Percentiles rank a stretch among this genome's conserved stretches.
Conservation (phyloP, 2,329 filamentous ascomycete genomes). For the Tolypocladium endophyticum region DNA sequence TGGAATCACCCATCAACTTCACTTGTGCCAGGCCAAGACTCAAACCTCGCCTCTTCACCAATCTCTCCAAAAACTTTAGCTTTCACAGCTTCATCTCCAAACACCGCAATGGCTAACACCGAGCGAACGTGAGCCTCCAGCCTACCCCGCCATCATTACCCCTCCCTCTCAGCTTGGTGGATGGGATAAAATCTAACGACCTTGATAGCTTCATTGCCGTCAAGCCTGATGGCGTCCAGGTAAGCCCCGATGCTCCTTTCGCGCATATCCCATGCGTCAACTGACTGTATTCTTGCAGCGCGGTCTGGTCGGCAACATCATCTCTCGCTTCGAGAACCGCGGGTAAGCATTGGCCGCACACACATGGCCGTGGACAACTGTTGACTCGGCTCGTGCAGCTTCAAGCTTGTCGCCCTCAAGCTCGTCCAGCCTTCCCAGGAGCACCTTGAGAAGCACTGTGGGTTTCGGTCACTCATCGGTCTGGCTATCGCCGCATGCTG, state of each 20-base stretch:
- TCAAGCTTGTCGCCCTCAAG: constrained; percentile 99
- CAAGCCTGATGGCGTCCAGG: constrained; percentile 99
- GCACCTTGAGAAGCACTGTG: constrained; percentile 95
- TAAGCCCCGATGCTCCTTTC: constrained; percentile 31
- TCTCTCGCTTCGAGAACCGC: constrained; percentile 94
- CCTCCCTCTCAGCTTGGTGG: constrained; percentile 6
- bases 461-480: constrained; percentile 16
- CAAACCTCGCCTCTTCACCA: constrained; percentile 10
- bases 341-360: constrained; percentile 45
- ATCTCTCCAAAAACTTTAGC: constrained; percentile 7
- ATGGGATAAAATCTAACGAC: constrained; percentile 11
- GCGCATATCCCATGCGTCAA: neutral
- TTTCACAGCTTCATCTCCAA: constrained; percentile 13
- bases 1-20: constrained; percentile 10
- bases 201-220: constrained; percentile 90
- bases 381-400: constrained; percentile 40
- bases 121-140: constrained; percentile 71
- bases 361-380: neutral
- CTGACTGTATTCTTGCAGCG: constrained; percentile 46
- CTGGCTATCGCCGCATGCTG: constrained; percentile 3
- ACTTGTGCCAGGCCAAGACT: constrained; percentile 12
- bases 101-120: constrained; percentile 53
- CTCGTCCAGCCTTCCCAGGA: constrained; percentile 78
- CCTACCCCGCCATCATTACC: constrained; percentile 21
- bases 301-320: constrained; percentile 95